Evolutionary conservation across 2,329 filamentous ascomycete species (phyloP).

Genomic region (Cladosporium cucumerinum): DNA sequence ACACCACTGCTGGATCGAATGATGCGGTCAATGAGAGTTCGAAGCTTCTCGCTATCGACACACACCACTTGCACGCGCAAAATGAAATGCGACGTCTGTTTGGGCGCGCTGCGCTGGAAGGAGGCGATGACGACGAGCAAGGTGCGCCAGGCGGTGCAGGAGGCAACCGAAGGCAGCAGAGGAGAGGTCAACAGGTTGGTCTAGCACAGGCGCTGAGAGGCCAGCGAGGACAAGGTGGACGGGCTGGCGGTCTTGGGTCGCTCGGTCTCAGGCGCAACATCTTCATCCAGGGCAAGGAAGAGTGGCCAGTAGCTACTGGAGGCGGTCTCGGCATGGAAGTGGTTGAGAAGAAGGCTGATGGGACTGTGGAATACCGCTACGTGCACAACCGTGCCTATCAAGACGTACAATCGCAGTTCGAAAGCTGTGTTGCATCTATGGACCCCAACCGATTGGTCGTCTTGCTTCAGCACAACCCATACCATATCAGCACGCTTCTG

Average conservation of each 20-base stretch:
- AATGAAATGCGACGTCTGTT: conserved; percentile 87
- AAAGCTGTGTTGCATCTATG: conserved; percentile 73
- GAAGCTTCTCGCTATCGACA: conserved; percentile 59
- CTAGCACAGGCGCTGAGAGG: conserved; percentile 52
- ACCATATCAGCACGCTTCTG: conserved; percentile 89
- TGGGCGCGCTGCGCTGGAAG: conserved; percentile 61
- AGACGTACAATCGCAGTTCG: conserved; percentile 71
- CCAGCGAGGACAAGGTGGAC: conserved; percentile 55
- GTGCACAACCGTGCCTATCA: conserved; percentile 73
- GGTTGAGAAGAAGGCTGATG: conserved; percentile 53
- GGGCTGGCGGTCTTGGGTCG: conserved; percentile 64
- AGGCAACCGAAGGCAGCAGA: conserved; percentile 35
- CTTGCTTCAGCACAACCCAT: conserved; percentile 71
- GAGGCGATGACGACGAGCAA: conserved; percentile 50
- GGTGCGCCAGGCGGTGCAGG: conserved; percentile 22
- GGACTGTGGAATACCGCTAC: conserved; percentile 71
- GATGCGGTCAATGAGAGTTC: conserved; percentile 48
- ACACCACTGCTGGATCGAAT: conserved; percentile 28
- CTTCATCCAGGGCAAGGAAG: conserved; percentile 81
- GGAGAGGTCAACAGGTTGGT: conserved; percentile 50
- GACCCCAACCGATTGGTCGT: conserved; percentile 80
- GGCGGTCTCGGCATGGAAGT: conserved; percentile 82
- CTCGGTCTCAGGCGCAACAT: conserved; percentile 72
- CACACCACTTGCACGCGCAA: conserved; percentile 73
- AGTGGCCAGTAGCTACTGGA: conserved; percentile 76